Evolutionary conservation across 1,284 basidiomycete genomes (phyloP), one percentile per base, ranked within the genome.

Genomic region (Microstroma glucosiphilum): DNA sequence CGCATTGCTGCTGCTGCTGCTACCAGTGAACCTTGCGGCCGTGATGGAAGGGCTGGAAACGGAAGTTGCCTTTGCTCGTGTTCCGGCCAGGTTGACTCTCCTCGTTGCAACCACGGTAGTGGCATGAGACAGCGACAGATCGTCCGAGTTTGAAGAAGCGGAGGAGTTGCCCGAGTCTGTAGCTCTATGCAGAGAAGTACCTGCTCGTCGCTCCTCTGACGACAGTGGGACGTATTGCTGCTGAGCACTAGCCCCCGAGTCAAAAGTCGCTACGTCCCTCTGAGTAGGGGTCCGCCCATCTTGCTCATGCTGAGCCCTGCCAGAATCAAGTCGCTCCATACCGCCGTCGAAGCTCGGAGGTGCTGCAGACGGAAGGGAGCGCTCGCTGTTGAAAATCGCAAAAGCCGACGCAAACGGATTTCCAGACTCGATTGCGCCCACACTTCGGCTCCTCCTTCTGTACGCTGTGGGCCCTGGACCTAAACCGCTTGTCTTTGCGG

Each of bases 361-460:
- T 3, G 43, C 13, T 48, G 43, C 43, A 3, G 51, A 6, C 51
- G 51, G 51, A 6, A 25, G 51, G 21, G 17, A 26, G 15, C 26
- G 25, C 25, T 21, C 21, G 51, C n/a, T 15, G 30, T 37, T 57
- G 19, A 40, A 23, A 6, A 17, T 21, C 6, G 43, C 43, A 48
- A 48, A 48, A 4, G 43, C 43, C 15, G 43, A 17, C 4, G 43
- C 43, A 12, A 48, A 48, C 6, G 15, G 43, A 21, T 48, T 48
- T 3, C 21, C 21, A 26, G 21, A 54, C 8, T 54, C 51, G 7
- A 54, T 17, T n/a, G 60, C 60, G n/a, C 69, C 68, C 19, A 61
- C 65, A 56, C 65, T 68, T 59, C 68, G 64, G 48, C 69, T 71
- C 43, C 69, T 58, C 19, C 69, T 64, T 13, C 69, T 63, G 9